These are phyloP conservation scores for Ophiosphaerella herpotricha DNA, from an alignment of 2,329 filamentous ascomycete genomes.

Conservation along the genomic window DNA sequence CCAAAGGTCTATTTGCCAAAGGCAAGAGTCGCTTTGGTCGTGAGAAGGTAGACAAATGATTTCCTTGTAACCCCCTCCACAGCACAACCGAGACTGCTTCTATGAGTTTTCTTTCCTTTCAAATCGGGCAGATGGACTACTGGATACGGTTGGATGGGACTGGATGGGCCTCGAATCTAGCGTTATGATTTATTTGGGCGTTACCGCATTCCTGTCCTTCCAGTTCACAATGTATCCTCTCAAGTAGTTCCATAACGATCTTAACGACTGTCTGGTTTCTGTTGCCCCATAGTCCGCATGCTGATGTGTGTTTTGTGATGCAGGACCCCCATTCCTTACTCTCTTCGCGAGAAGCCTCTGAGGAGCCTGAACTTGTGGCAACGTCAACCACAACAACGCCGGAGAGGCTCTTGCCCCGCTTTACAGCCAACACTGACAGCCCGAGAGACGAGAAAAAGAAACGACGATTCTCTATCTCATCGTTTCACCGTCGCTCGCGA, in stretches of 20 bases:
- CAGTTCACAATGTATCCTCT: constrained; percentile 21
- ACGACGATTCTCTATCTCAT: constrained; percentile 39
- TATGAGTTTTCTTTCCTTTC: constrained; percentile 10
- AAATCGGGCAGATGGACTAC: constrained; percentile 16
- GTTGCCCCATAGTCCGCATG: constrained; percentile 25
- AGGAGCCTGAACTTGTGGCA: constrained; percentile 34
- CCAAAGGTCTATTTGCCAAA: constrained; percentile 89
- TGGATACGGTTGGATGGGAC: constrained; percentile 12
- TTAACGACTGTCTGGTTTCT: constrained; percentile 29
- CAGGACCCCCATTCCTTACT: constrained; percentile 28
- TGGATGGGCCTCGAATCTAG: constrained; percentile 19
- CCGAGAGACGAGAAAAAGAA: constrained; percentile 32
- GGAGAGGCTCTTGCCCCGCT: constrained; percentile 8
- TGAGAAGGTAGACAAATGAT: constrained; percentile 87
- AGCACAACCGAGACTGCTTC: constrained; percentile 13
- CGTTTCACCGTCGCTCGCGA: constrained; percentile 39
- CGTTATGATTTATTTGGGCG: constrained; percentile 22
- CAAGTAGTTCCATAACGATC: constrained; percentile 34
- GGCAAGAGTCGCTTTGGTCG: constrained; percentile 79
- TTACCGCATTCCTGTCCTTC: constrained; percentile 22
- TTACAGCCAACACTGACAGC: constrained; percentile 12
- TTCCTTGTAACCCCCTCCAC: constrained; percentile 45
- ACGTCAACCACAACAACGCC: constrained; percentile 11
- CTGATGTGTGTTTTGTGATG: constrained; percentile 45
- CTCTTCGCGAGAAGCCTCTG: constrained; percentile 37